Percentiles rank a stretch among this genome's conserved stretches.
Evolutionary conservation across 805 yeast genomes (phyloP).

Genomic region (Candida bentonensis): DNA sequence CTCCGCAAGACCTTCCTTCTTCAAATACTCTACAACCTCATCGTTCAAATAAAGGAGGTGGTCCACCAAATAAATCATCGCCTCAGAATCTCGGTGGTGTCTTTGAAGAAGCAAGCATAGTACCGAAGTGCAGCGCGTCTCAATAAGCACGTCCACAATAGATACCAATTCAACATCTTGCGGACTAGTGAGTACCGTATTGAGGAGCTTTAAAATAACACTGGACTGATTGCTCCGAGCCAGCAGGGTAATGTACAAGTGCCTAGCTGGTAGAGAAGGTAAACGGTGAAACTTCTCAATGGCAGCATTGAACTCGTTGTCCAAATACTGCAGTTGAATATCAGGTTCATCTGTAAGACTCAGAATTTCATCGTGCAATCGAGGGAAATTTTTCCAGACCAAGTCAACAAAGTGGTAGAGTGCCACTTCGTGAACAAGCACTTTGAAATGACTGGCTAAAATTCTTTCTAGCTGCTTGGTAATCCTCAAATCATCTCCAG

Average conservation of each 20-base stretch:
- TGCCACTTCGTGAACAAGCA: neutral
- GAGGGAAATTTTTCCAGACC: conserved; percentile 25
- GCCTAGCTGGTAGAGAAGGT: conserved; percentile 8
- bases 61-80: conserved; percentile 19
- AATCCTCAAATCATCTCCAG: neutral
- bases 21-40: conserved; percentile 4
- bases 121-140: conserved; percentile 13
- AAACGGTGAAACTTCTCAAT: conserved; percentile 1
- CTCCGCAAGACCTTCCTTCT: neutral
- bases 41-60: conserved; percentile 11
- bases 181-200: conserved; percentile 19
- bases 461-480: neutral
- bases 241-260: conserved; percentile 10
- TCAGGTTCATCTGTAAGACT: conserved; percentile 15
- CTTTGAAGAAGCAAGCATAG: conserved; percentile 15
- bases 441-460: neutral
- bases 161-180: conserved; percentile 16
- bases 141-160: conserved; percentile 17
- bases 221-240: conserved; percentile 11
- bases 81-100: conserved; percentile 14
- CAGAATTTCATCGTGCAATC: conserved; percentile 27
- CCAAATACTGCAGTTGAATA: conserved; percentile 14
- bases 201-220: conserved; percentile 13
- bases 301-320: conserved; percentile 8
- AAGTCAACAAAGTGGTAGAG: conserved; percentile 15